Conservation (phyloP, 306 rosid genomes). For the Datisca glomerata region DNA sequence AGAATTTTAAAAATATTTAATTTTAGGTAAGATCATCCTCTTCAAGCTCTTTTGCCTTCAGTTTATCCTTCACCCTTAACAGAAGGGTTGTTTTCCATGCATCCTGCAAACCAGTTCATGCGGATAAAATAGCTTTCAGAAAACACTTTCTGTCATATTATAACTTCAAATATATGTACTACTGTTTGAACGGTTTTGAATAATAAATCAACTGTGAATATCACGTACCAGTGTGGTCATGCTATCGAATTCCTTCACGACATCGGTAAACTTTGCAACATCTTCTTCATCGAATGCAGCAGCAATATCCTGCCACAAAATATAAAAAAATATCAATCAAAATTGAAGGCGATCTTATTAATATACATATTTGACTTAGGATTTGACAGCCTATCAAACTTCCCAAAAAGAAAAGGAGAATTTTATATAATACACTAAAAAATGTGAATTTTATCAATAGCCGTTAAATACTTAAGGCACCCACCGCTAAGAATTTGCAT, state of each 20-base stretch:
- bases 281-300: slow-evolving; percentile 80
- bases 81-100: slow-evolving; percentile 93
- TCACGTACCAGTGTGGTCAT: slow-evolving; percentile 81
- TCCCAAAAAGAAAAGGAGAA: not conserved
- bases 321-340: not conserved
- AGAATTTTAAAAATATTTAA: slow-evolving; percentile 7
- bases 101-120: slow-evolving; percentile 40
- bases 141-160: no score
- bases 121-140: no score
- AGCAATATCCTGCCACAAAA: slow-evolving; percentile 57
- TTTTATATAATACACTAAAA: not conserved
- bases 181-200: no score
- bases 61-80: slow-evolving; percentile 92
- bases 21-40: slow-evolving; percentile 88
- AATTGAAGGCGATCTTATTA: no score
- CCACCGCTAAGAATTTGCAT: slow-evolving; percentile 64
- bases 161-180: no score
- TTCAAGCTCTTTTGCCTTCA: slow-evolving; percentile 94
- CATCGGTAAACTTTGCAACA: slow-evolving; percentile 70
- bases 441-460: not conserved
- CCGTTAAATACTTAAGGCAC: slow-evolving; percentile 11
- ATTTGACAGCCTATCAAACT: no score
- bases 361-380: no score
- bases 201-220: not conserved
- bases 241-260: slow-evolving; percentile 86